Conservation (phyloP, 2,329 filamentous ascomycete genomes). For the Westerdykella sp. region DNA sequence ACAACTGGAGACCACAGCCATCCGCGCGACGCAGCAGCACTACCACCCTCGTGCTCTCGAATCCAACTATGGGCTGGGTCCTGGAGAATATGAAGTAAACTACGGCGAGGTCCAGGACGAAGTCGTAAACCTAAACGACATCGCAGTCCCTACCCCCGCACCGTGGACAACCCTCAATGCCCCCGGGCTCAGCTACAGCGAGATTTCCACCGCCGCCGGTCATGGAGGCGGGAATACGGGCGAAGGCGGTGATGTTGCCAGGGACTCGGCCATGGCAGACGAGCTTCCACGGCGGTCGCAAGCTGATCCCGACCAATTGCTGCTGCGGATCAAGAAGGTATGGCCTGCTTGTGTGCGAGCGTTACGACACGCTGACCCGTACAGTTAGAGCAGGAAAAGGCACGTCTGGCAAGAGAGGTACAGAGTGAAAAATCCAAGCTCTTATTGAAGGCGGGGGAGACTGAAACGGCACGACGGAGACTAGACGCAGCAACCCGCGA, state of each 20-base stretch:
- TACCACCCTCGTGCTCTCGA: conserved; percentile 6
- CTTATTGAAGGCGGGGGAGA: conserved; percentile 63
- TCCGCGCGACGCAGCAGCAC: conserved; percentile 38
- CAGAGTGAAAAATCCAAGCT: conserved; percentile 44
- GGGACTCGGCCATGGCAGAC: conserved; percentile 16
- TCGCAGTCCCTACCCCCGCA: conserved; percentile 1
- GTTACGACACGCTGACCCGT: conserved; percentile 11
- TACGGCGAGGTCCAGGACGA: conserved; percentile 27
- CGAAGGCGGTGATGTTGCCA: not conserved
- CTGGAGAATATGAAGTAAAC: conserved; percentile 24
- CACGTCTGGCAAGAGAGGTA: conserved; percentile 32
- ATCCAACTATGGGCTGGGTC: conserved; percentile 41
- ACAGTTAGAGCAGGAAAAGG: conserved; percentile 41
- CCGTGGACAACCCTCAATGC: not conserved
- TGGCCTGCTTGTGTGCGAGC: not conserved
- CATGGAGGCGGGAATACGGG: not conserved
- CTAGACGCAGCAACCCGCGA: conserved; percentile 56
- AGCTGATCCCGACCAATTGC: conserved; percentile 28
- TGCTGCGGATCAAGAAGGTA: conserved; percentile 40
- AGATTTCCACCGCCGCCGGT: not conserved
- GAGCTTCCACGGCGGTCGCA: conserved; percentile 21
- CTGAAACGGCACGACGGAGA: conserved; percentile 67
- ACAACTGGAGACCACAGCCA: conserved; percentile 41
- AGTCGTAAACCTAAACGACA: conserved; percentile 42
- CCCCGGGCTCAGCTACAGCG: not conserved